Conservation (phyloP, 2,329 filamentous ascomycete genomes). For the Elsinoe necatrix region DNA sequence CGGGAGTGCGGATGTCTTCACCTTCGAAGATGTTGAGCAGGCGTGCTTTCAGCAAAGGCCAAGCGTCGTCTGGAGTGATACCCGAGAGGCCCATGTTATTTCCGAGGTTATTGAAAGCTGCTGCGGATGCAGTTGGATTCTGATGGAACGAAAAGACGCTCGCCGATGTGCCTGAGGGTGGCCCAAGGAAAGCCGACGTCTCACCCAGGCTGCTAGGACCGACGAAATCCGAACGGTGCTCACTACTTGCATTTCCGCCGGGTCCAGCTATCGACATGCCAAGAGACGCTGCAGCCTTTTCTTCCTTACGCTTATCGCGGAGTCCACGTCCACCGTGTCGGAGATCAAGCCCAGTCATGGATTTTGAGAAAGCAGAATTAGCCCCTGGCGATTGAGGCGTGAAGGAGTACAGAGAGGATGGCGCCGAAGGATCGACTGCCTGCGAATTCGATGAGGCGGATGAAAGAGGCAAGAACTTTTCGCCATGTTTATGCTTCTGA, state of each 20-base stretch:
- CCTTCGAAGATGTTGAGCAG: slow-evolving; percentile 72
- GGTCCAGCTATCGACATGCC: slow-evolving; percentile 27
- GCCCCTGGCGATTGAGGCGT: slow-evolving; percentile 65
- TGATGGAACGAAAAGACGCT: slow-evolving; percentile 29
- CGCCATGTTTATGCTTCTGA: slow-evolving; percentile 67
- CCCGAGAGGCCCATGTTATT: slow-evolving; percentile 41
- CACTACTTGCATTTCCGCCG: slow-evolving; percentile 10
- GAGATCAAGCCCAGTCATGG: slow-evolving; percentile 70
- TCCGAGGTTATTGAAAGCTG: slow-evolving; percentile 38
- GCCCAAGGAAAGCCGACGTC: slow-evolving; percentile 19
- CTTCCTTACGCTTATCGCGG: slow-evolving; percentile 61
- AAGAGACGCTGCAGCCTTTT: slow-evolving; percentile 36
- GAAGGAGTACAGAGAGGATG: slow-evolving; percentile 71
- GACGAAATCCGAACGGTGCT: slow-evolving; percentile 19
- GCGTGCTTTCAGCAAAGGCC: slow-evolving; percentile 70
- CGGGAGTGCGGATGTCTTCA: slow-evolving; percentile 67
- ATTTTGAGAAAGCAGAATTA: slow-evolving; percentile 64
- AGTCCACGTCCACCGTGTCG: slow-evolving; percentile 67
- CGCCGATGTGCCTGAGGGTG: slow-evolving; percentile 23
- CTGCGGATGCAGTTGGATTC: slow-evolving; percentile 27
- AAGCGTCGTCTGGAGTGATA: slow-evolving; percentile 61
- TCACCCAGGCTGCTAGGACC: slow-evolving; percentile 21
- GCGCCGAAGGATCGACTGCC: slow-evolving; percentile 65
- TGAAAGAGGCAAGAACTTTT: slow-evolving; percentile 58
- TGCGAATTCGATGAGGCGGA: slow-evolving; percentile 69